These are phyloP conservation scores for Rhododendron henanense DNA, from an alignment of 148 eudicot species.

Conservation along the genomic window DNA sequence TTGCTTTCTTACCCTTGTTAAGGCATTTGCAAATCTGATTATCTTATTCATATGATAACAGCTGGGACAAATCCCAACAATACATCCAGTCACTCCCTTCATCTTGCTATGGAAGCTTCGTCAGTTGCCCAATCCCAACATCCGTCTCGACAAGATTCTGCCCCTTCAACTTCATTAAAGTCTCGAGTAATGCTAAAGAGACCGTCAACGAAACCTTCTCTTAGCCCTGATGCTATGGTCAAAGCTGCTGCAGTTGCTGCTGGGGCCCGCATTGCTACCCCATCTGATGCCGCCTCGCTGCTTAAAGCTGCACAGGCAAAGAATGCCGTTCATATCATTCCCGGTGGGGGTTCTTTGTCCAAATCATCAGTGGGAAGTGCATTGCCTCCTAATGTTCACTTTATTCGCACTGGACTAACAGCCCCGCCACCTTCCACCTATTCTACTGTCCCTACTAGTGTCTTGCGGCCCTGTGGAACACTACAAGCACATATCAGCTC, in stretches of 20 bases:
- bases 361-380: constrained; percentile 37
- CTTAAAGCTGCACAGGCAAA: constrained; percentile 67
- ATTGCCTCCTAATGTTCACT: constrained; percentile 63
- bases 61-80: constrained; percentile 22
- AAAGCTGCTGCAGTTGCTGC: constrained; percentile 89
- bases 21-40: neutral
- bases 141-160: constrained; percentile 27
- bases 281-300: constrained; percentile 56
- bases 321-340: constrained; percentile 49
- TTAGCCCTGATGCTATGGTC: constrained; percentile 51
- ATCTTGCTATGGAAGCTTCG: constrained; percentile 16
- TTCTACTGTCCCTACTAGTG: constrained; percentile 20
- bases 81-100: constrained; percentile 22
- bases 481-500: constrained; percentile 33
- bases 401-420: constrained; percentile 45
- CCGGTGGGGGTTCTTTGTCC: constrained; percentile 32
- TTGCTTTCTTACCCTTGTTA: neutral
- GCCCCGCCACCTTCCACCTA: constrained; percentile 22
- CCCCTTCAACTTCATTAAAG: constrained; percentile 23
- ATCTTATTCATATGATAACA: constrained; percentile 30
- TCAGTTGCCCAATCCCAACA: constrained; percentile 22
- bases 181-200: constrained; percentile 34
- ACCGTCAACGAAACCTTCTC: constrained; percentile 32
- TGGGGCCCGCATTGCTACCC: constrained; percentile 80
- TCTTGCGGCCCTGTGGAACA: constrained; percentile 28